A percentile compares a stretch with the other conserved stretches of the same genome.
Evolutionary conservation across 129 eudicot species (phyloP).

Genomic region (Apium graveolens): DNA sequence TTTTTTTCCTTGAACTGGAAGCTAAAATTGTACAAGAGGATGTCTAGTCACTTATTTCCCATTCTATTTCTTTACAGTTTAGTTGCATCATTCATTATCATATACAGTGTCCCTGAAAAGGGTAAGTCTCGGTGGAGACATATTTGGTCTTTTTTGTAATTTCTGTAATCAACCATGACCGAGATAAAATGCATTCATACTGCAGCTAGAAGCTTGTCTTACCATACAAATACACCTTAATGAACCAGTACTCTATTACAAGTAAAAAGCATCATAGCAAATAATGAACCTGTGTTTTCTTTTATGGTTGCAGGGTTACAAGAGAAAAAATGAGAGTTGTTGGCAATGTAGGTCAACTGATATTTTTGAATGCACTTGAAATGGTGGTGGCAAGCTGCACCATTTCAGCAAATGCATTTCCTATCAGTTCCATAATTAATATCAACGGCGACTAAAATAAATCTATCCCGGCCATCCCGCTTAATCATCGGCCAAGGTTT

Average conservation of each 20-base stretch:
- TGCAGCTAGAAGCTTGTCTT: neutral
- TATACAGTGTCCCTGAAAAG: no score
- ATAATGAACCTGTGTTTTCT: neutral
- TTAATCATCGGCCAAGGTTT: neutral
- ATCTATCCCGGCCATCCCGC: neutral
- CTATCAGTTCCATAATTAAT: slow-evolving; percentile 3
- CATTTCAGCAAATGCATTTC: slow-evolving; percentile 1
- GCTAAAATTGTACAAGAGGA: neutral
- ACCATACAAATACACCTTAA: no score
- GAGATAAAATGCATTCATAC: neutral
- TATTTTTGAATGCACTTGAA: slow-evolving; percentile 4
- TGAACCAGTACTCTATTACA: no score
- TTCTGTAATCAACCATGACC: neutral
- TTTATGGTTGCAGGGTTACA: neutral
- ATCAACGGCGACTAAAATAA: neutral
- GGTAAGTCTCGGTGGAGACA: neutral
- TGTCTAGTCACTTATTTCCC: neutral
- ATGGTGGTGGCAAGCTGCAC: neutral
- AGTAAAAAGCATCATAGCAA: neutral
- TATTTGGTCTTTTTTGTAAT: neutral
- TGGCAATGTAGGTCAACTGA: neutral
- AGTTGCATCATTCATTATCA: no score
- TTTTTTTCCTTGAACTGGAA: no score
- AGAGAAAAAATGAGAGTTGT: neutral
- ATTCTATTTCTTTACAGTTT: neutral